A percentile compares a stretch with the other conserved stretches of the same genome.
Evolutionary conservation across 2,329 filamentous ascomycete genomes (phyloP).

Genomic region (Cephalotrichum gorgonifer): DNA sequence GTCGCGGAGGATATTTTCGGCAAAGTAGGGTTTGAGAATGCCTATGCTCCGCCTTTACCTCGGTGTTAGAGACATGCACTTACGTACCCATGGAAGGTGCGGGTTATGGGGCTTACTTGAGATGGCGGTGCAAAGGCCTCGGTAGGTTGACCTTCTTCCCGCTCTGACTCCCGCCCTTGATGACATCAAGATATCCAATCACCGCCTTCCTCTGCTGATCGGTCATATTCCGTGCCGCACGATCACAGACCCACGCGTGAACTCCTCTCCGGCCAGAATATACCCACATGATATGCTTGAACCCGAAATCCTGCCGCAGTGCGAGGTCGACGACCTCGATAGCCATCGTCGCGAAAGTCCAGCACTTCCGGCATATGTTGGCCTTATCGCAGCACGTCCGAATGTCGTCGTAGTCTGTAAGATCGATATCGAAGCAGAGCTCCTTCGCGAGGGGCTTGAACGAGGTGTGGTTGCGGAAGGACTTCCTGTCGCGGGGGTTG

Average conservation of each 20-base stretch:
- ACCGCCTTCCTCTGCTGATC: conserved; percentile 79
- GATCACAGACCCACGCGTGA: conserved; percentile 97
- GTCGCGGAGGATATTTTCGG: conserved; percentile 65
- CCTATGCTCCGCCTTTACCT: conserved; percentile 63
- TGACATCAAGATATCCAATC: conserved; percentile 78
- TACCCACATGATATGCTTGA: conserved; percentile 95
- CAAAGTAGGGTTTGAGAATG: conserved; percentile 75
- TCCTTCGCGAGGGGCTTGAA: conserved; percentile 89
- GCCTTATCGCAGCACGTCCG: conserved; percentile 90
- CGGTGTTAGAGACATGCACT: neutral
- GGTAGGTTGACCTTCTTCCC: conserved; percentile 80
- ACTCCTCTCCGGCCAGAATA: conserved; percentile 94
- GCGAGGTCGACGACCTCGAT: conserved; percentile 87
- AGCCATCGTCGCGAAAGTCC: conserved; percentile 96
- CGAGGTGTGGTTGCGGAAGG: conserved; percentile 64
- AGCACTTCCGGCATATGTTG: conserved; percentile 89
- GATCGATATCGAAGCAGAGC: conserved; percentile 96
- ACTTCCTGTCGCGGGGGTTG: conserved; percentile 89
- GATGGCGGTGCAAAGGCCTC: conserved; percentile 80
- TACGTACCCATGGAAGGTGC: neutral
- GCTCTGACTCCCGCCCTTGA: conserved; percentile 77
- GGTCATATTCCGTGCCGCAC: conserved; percentile 71
- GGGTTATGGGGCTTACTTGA: conserved; percentile 43
- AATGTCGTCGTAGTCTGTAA: conserved; percentile 97
- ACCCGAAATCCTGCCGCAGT: conserved; percentile 88